Evolutionary conservation across 345 rosid species (phyloP).

Genomic region (Crucihimalaya himalaica): DNA sequence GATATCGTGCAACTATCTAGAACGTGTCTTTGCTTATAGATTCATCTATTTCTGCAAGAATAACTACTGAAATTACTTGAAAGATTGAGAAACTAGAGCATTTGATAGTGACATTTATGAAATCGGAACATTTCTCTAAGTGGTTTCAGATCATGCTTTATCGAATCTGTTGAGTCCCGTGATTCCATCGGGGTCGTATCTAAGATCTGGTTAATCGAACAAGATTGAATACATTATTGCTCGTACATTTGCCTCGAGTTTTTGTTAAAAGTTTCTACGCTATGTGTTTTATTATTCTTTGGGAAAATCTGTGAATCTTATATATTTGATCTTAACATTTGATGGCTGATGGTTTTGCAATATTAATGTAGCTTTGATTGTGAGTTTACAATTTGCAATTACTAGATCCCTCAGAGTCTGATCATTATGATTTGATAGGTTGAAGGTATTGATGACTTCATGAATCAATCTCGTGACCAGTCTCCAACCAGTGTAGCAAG

Average conservation of each 20-base stretch:
- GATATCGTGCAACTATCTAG: neutral
- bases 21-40: neutral
- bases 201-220: neutral
- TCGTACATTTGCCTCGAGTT: neutral
- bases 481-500: slow-evolving; percentile 48
- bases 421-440: slow-evolving; percentile 47
- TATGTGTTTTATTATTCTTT: neutral
- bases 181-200: neutral
- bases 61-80: neutral
- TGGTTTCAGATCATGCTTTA: neutral
- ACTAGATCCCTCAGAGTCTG: neutral
- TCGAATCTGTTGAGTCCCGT: slow-evolving; percentile 7
- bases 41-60: neutral
- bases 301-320: neutral
- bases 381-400: neutral
- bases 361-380: neutral
- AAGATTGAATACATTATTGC: neutral
- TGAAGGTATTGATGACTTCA: slow-evolving; percentile 73
- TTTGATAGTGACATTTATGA: neutral
- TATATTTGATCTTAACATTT: neutral
- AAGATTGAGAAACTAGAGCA: neutral
- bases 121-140: neutral
- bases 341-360: neutral
- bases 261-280: too few species aligned
- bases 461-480: slow-evolving; percentile 19